Conservation (phyloP, 2,329 filamentous ascomycete species). For the Diaporthe sp. region DNA sequence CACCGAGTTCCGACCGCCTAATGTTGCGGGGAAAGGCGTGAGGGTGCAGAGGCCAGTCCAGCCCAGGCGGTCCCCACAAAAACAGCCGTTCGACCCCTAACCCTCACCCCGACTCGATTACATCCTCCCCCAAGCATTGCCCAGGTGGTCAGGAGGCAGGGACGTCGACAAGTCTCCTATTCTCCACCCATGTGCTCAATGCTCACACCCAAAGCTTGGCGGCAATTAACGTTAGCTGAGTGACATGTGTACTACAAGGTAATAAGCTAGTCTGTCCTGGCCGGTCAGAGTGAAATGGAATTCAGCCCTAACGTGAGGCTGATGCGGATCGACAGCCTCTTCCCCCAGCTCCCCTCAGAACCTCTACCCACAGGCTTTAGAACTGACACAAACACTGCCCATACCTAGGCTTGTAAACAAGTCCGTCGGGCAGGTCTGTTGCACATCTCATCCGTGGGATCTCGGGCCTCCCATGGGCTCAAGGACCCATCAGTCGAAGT, state of each 20-base stretch:
- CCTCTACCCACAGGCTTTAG: neutral
- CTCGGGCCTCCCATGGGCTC: neutral
- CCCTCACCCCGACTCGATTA: accelerated
- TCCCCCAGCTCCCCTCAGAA: too few relatives aligned
- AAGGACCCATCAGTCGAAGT: neutral
- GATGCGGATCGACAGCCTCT: neutral
- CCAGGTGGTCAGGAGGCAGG: too few relatives aligned
- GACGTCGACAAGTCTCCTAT: neutral
- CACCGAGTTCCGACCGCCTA: constrained; percentile 1
- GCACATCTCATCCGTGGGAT: neutral
- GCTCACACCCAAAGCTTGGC: neutral
- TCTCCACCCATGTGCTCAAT: neutral
- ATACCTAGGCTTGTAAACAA: neutral
- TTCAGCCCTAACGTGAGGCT: neutral
- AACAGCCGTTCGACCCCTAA: constrained; percentile 3
- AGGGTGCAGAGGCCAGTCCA: neutral
- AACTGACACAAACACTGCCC: too few relatives aligned
- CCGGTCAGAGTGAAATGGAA: too few relatives aligned
- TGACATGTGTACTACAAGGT: neutral
- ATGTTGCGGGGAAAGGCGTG: constrained; percentile 17
- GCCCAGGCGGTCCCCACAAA: neutral
- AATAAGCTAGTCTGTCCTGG: neutral
- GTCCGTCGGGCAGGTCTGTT: too few relatives aligned
- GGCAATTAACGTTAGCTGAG: neutral
- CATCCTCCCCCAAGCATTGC: too few relatives aligned